Percentiles rank a stretch among this genome's conserved stretches.
Conservation (phyloP, 805 yeast species). For the Pichia thaimueangensis region DNA sequence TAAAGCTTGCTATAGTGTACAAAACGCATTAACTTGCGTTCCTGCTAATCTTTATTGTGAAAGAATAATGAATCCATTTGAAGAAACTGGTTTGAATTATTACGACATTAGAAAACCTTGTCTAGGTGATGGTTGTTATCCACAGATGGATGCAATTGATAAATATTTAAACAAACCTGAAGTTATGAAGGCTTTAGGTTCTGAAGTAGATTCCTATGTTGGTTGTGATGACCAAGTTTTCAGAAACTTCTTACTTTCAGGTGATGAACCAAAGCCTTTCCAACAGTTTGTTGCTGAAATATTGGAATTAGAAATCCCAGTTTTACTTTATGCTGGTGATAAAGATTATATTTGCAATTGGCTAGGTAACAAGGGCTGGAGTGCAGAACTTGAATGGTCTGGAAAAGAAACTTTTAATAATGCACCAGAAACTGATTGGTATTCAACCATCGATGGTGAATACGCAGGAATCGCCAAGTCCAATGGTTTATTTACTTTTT, state of each 20-base stretch:
- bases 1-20: constrained; percentile 68
- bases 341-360: constrained; percentile 95
- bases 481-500: constrained; percentile 65
- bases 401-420: constrained; percentile 13
- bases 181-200: constrained; percentile 81
- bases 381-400: constrained; percentile 53
- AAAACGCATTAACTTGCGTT: constrained; percentile 76
- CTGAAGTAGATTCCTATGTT: constrained; percentile 73
- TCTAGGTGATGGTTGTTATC: constrained; percentile 67
- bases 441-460: constrained; percentile 24
- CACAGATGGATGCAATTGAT: constrained; percentile 68
- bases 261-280: constrained; percentile 91
- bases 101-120: constrained; percentile 84
- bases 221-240: constrained; percentile 75
- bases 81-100: constrained; percentile 80
- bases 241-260: constrained; percentile 74
- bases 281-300: constrained; percentile 67
- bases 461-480: constrained; percentile 35
- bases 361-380: constrained; percentile 91
- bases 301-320: constrained; percentile 70
- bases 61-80: constrained; percentile 75
- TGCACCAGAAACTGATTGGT: constrained; percentile 21
- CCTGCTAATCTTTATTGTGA: constrained; percentile 91
- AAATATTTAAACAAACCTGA: constrained; percentile 68
- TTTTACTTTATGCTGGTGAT: constrained; percentile 90